These are phyloP conservation scores for Yamadazyma sp. DNA, from an alignment of 1,139 yeast species.

Conservation along the genomic window DNA sequence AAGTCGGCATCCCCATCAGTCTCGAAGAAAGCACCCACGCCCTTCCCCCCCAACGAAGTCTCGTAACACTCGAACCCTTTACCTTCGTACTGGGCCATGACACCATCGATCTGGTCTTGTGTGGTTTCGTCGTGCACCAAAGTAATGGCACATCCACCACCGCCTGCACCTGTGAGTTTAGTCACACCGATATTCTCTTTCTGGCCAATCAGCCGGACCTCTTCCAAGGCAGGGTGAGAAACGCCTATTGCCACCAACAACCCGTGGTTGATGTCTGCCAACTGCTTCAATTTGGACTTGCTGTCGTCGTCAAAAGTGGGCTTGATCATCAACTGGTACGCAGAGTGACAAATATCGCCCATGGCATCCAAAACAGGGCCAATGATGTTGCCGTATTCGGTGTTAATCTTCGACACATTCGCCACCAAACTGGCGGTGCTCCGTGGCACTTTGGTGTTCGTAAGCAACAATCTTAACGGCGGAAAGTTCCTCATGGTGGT, in stretches of 20 bases:
- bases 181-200: slow-evolving; percentile 74
- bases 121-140: slow-evolving; percentile 55
- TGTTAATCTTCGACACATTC: slow-evolving; percentile 61
- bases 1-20: slow-evolving; percentile 18
- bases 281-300: slow-evolving; percentile 51
- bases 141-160: slow-evolving; percentile 98
- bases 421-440: slow-evolving; percentile 84
- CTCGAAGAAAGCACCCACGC: slow-evolving; percentile 59
- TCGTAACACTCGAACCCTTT: slow-evolving; percentile 77
- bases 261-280: slow-evolving; percentile 88
- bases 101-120: slow-evolving; percentile 28
- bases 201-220: slow-evolving; percentile 64
- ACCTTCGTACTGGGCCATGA: slow-evolving; percentile 35
- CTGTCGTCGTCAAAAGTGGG: slow-evolving; percentile 50
- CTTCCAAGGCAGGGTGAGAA: slow-evolving; percentile 85
- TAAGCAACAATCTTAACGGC: slow-evolving; percentile 67
- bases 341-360: slow-evolving; percentile 67
- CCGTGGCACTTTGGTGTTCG: slow-evolving; percentile 84
- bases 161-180: slow-evolving; percentile 97
- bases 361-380: slow-evolving; percentile 67
- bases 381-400: slow-evolving; percentile 54
- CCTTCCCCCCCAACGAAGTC: slow-evolving; percentile 85
- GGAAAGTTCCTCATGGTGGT: slow-evolving; percentile 75
- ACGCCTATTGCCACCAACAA: slow-evolving; percentile 84
- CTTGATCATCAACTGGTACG: slow-evolving; percentile 58